Evolutionary conservation across 495 filamentous ascomycete species (phyloP).

Genomic region (Aspergillus bridgeri): DNA sequence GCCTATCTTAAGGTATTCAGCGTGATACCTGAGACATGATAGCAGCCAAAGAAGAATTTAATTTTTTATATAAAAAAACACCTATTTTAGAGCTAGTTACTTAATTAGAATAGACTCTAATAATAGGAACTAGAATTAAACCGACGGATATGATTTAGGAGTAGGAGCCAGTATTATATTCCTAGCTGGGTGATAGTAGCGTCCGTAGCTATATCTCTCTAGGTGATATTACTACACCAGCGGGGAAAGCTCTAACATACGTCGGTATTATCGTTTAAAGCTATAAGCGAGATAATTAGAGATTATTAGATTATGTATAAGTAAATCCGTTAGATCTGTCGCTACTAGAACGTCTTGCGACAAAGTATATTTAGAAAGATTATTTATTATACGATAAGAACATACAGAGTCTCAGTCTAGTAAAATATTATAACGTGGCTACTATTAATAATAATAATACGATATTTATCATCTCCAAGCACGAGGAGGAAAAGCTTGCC

Average conservation of each 20-base stretch:
- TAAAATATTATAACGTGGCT: too few species aligned
- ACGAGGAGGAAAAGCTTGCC: too few species aligned
- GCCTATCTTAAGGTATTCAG: too few species aligned
- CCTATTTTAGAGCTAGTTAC: too few species aligned
- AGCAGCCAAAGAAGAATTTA: too few species aligned
- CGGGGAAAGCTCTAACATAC: not conserved
- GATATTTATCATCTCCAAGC: too few species aligned
- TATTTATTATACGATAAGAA: constrained; percentile 21
- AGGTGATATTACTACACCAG: not conserved
- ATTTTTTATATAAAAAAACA: too few species aligned
- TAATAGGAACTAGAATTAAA: too few species aligned
- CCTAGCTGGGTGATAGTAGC: not conserved
- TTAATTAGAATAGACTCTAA: too few species aligned
- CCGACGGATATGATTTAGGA: not conserved
- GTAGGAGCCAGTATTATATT: not conserved
- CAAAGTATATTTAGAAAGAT: constrained; percentile 20
- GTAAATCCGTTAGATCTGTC: constrained; percentile 17
- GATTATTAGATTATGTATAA: constrained; percentile 12
- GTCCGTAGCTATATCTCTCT: not conserved
- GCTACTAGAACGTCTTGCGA: constrained; percentile 15
- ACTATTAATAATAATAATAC: too few species aligned
- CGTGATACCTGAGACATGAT: too few species aligned
- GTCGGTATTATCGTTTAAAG: constrained; percentile 9
- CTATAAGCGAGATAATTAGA: constrained; percentile 19
- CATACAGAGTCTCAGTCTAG: too few species aligned